Conservation (phyloP, 2,329 filamentous ascomycete species). For the Fusarium sp. region DNA sequence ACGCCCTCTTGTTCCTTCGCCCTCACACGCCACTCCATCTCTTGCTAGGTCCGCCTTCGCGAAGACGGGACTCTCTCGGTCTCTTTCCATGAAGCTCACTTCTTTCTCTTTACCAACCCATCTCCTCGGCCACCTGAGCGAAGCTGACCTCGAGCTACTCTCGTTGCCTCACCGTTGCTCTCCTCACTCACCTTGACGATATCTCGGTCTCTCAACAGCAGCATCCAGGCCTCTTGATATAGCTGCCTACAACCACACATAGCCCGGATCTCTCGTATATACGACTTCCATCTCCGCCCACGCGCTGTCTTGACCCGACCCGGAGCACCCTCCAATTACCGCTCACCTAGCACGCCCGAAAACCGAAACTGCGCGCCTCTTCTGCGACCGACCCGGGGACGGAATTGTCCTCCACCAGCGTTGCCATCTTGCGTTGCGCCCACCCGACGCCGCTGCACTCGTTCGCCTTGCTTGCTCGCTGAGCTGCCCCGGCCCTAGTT, state of each 20-base stretch:
- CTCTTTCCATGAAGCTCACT: conserved; percentile 43
- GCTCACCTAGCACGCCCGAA: conserved; percentile 17
- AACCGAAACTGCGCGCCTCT: conserved; percentile 21
- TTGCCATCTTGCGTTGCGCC: conserved; percentile 26
- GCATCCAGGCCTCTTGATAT: not conserved
- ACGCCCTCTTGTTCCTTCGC: conserved; percentile 34
- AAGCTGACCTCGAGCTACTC: conserved; percentile 16
- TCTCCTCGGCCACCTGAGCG: conserved; percentile 13
- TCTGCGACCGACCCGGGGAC: conserved; percentile 15
- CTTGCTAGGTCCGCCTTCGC: conserved; percentile 37
- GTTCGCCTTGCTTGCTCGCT: conserved; percentile 25
- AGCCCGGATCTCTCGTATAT: conserved; percentile 40
- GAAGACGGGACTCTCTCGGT: conserved; percentile 43
- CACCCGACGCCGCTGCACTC: conserved; percentile 18
- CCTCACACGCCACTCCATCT: conserved; percentile 38
- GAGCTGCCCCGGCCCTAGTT: conserved; percentile 22
- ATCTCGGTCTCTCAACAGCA: not conserved
- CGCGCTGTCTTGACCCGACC: conserved; percentile 30
- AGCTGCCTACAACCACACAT: conserved; percentile 14
- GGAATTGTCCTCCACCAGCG: conserved; percentile 22
- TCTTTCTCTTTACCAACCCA: conserved; percentile 31
- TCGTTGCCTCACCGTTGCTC: conserved; percentile 25
- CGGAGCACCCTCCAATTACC: conserved; percentile 26
- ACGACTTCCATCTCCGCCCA: conserved; percentile 39
- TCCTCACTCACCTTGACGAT: conserved; percentile 27